Conservation (phyloP, 139 green algal species). For the Chlorella vulgaris region DNA sequence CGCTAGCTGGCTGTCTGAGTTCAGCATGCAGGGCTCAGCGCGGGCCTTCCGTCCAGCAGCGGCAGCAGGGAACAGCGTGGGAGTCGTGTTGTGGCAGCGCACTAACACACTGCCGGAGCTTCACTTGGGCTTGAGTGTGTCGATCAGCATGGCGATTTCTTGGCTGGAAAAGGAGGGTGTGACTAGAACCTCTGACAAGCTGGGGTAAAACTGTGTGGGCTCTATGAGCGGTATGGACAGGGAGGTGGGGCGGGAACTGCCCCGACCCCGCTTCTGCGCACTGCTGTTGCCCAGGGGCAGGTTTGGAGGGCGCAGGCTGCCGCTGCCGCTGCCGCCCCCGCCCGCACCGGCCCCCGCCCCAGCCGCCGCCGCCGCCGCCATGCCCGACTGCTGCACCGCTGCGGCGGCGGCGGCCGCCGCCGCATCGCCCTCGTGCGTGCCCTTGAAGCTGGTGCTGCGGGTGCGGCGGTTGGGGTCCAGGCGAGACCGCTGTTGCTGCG, state of each 20-base stretch:
- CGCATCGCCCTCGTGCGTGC: not conserved
- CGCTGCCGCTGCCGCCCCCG: too few species aligned
- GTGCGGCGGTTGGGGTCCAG: constrained; percentile 2
- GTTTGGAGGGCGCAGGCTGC: too few species aligned
- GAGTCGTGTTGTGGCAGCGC: too few species aligned
- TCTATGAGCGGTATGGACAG: not conserved
- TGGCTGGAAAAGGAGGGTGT: constrained; percentile 21
- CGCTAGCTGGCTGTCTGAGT: too few species aligned
- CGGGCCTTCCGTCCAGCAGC: too few species aligned
- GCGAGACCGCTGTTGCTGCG: not conserved
- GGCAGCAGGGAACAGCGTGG: too few species aligned
- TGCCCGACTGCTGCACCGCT: constrained; percentile 14
- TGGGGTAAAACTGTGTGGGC: not conserved
- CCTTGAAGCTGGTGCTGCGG: constrained; percentile 2
- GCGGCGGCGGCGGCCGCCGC: not conserved
- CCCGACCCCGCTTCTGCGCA: too few species aligned
- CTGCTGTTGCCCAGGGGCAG: too few species aligned
- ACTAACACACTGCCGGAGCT: too few species aligned
- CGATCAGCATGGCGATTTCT: constrained; percentile 29
- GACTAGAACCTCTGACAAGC: constrained; percentile 17
- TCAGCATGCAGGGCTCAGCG: too few species aligned
- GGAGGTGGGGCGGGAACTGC: not conserved
- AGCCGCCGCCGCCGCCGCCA: constrained; percentile 1
- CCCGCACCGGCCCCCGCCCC: too few species aligned
- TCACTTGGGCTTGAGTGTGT: not conserved